Percentiles rank a stretch among this genome's conserved stretches.
phyloP scores from a whole-genome alignment of 306 rosid species.

The Prinsepia uniflora region DNA sequence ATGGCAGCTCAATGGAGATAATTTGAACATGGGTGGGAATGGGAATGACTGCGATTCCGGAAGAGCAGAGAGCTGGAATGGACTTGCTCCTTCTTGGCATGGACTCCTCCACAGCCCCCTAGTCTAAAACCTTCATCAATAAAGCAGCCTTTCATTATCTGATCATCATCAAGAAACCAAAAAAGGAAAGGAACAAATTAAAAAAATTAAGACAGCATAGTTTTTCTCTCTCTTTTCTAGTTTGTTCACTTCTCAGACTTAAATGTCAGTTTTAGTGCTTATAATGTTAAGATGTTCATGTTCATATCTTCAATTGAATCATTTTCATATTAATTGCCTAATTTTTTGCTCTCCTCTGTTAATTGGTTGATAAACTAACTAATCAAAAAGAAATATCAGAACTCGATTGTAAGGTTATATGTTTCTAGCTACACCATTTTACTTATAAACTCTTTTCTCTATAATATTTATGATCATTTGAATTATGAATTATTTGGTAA shows the following conservation, averaged over 20 bases:
- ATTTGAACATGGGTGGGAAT: constrained; percentile 28
- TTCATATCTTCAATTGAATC: constrained; percentile 36
- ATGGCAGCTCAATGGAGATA: constrained; percentile 65
- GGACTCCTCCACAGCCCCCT: constrained; percentile 86
- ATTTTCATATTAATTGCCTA: constrained; percentile 7
- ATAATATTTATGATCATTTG: no score
- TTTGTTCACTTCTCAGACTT: constrained; percentile 27
- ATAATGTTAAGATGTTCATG: constrained; percentile 19
- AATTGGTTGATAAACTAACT: constrained; percentile 37
- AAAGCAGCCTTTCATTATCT: background rate
- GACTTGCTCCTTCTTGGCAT: constrained; percentile 69
- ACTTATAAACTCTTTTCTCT: no score
- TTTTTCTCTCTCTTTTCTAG: constrained; percentile 17
- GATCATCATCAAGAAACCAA: constrained; percentile 9
- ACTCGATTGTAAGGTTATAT: no score
- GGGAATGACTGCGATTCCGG: constrained; percentile 56
- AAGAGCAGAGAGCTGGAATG: constrained; percentile 68
- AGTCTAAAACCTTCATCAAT: constrained; percentile 19
- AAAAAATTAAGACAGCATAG: constrained; percentile 5
- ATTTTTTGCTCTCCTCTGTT: constrained; percentile 17
- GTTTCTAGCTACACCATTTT: no score
- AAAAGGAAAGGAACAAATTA: no score
- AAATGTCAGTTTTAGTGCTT: constrained; percentile 28
- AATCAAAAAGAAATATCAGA: no score
- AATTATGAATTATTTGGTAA: no score